These are phyloP conservation scores for Penicillium tannophilum DNA, from an alignment of 495 filamentous ascomycete species.

Conservation along the genomic window DNA sequence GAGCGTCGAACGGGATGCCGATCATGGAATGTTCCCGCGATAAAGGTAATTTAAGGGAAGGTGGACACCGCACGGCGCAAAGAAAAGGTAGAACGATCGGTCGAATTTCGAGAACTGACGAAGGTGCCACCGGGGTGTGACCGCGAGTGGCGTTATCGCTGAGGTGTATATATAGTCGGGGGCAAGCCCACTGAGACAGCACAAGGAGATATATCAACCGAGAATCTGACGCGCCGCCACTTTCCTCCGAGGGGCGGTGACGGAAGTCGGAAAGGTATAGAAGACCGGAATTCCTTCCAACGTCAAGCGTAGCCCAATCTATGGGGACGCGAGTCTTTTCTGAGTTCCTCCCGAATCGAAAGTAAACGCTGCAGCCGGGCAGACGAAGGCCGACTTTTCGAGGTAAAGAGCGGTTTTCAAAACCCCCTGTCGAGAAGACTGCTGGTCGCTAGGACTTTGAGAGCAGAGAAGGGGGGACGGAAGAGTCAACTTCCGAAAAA, in stretches of 20 bases:
- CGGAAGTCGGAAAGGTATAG: conserved; percentile 4
- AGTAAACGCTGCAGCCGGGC: conserved; percentile 29
- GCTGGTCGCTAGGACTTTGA: conserved; percentile 26
- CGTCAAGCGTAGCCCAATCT: conserved; percentile 22
- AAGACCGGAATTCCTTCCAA: conserved; percentile 11
- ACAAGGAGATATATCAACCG: conserved; percentile 15
- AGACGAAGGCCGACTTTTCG: conserved; percentile 28
- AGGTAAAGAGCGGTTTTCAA: conserved; percentile 22
- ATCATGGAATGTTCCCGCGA: conserved; percentile 36
- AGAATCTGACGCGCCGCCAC: conserved; percentile 24
- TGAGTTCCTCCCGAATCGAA: conserved; percentile 2
- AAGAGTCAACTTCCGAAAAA: conserved; percentile 24
- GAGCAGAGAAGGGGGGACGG: conserved; percentile 8
- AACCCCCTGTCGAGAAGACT: conserved; percentile 18
- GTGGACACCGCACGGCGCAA: conserved; percentile 76
- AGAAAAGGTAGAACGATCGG: not conserved
- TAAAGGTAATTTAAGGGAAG: conserved; percentile 49
- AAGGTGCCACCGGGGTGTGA: conserved; percentile 3
- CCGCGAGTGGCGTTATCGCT: conserved; percentile 4
- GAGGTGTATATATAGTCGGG: not conserved
- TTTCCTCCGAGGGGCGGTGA: conserved; percentile 13
- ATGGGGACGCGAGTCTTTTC: not conserved
- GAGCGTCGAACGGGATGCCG: conserved; percentile 33
- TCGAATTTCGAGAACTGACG: not conserved
- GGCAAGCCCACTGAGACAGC: conserved; percentile 4